phyloP scores from a whole-genome alignment of 2,329 filamentous ascomycete species.

The Aspergillus hiratsukae region DNA sequence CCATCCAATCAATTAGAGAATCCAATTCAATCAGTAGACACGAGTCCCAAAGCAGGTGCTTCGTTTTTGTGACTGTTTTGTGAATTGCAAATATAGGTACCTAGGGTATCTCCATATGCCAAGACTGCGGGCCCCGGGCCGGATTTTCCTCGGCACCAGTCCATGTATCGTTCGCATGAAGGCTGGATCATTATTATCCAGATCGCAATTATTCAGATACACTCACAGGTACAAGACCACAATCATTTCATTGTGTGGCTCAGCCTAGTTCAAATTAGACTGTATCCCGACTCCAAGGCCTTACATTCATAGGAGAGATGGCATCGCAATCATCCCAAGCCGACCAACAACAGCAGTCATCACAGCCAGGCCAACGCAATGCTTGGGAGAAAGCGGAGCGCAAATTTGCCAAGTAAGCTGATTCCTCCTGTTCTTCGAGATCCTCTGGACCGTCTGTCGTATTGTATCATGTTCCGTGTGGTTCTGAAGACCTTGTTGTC shows the following conservation, averaged over 20 bases:
- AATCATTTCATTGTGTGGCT: not conserved
- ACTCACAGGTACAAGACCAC: not conserved
- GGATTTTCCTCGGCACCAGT: not conserved
- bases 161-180: not conserved
- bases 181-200: not conserved
- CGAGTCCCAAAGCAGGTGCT: too few species aligned
- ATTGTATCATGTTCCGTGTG: not conserved
- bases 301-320: constrained; percentile 1
- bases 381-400: constrained; percentile 53
- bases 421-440: not conserved
- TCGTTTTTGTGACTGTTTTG: too few species aligned
- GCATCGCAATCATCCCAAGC: constrained; percentile 10
- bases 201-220: not conserved
- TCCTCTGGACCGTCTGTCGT: not conserved
- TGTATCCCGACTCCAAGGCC: not conserved
- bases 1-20: too few species aligned
- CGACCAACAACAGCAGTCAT: constrained; percentile 26
- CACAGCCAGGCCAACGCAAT: constrained; percentile 41
- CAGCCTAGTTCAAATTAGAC: not conserved
- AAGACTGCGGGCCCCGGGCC: not conserved
- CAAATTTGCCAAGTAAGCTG: constrained; percentile 60
- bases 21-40: too few species aligned
- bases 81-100: too few species aligned
- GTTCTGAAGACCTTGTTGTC: not conserved
- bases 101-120: not conserved